Evolutionary conservation across 345 rosid species (phyloP), one percentile per base, ranked within the genome.

Genomic region (Syzygium jambos): DNA sequence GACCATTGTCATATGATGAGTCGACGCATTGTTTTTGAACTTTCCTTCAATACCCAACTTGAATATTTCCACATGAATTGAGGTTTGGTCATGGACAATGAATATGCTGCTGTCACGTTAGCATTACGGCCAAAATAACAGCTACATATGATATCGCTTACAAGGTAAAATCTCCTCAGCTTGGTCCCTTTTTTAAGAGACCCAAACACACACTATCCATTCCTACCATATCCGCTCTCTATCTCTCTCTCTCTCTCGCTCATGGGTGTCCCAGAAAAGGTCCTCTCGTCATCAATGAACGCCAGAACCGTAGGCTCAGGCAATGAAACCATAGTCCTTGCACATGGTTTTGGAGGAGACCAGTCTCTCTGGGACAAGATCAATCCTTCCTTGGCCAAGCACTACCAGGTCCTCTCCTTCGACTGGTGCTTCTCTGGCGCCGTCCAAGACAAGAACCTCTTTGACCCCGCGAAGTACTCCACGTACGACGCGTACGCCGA

Each of bases 391-490:
- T 30, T 86, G 78, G 83, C 85, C 51, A 84, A 68, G 85, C 73
- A 30, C 56, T 86, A 68, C 87, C 88, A 49, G 55, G 88, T 89
- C 53, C 85, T 89, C 52, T 25, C 87, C 85, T 89, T 86, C 78
- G 90, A 89, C 88, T 89, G 90, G 90, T 55, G 34, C 90, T 89
- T 89, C 61, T 63, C 88, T 29, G 90, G 90, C 9, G 84, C 90
- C 6, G 85, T 89, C 29, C 19, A 53, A 21, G 90, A 86, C 43
- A 56, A 14, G 34, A 51, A 21, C 59, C 85, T 86, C 52, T 89
- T 82, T 15, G 85, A 89, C 85, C 90, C 88, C 5, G 57, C 14
- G 3, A 89, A 52, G 85, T 49, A 89, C 19, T 43, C 85, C 52
- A 53, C 87, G 4, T 89, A 89, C 10, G 85, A 89, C 21, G 87